Evolutionary conservation across 2,329 filamentous ascomycete species (phyloP).

Genomic region (Neofusicoccum umdonicola): DNA sequence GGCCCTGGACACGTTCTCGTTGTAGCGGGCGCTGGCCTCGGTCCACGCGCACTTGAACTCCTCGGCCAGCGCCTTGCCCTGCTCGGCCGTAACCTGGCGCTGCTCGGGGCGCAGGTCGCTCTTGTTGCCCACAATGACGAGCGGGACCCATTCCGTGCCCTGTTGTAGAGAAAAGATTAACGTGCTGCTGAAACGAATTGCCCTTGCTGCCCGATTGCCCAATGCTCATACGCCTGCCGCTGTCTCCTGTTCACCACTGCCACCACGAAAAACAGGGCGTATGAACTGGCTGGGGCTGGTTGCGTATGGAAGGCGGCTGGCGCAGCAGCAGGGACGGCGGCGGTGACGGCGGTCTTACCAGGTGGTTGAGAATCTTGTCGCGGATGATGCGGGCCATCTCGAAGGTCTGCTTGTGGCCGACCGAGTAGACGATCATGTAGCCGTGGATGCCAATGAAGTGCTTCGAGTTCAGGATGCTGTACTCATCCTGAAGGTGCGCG

Average conservation of each 20-base stretch:
- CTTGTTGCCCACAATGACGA: constrained; percentile 97
- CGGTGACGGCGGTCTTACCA: constrained; percentile 57
- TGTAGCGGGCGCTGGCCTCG: constrained; percentile 89
- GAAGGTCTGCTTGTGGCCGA: constrained; percentile 87
- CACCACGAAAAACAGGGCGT: not conserved
- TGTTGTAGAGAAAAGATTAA: constrained; percentile 37
- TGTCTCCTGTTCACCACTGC: not conserved
- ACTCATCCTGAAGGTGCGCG: constrained; percentile 72
- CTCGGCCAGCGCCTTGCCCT: constrained; percentile 79
- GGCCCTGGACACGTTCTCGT: constrained; percentile 87
- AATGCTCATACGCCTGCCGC: not conserved
- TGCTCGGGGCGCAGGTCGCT: constrained; percentile 89
- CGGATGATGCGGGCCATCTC: constrained; percentile 96
- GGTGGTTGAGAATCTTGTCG: constrained; percentile 94
- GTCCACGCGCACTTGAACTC: constrained; percentile 92
- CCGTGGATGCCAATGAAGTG: constrained; percentile 99
- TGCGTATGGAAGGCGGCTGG: constrained; percentile 2
- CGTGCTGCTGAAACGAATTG: not conserved
- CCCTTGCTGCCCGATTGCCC: not conserved
- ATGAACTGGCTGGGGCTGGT: not conserved
- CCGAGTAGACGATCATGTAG: constrained; percentile 98
- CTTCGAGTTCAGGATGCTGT: constrained; percentile 96
- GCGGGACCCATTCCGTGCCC: constrained; percentile 89
- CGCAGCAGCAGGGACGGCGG: not conserved
- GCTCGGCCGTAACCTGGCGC: constrained; percentile 82